Percentiles rank a stretch among this genome's conserved stretches.
Evolutionary conservation across 768 basidiomycete species (phyloP).

Genomic region (Phylloporus arenicola): DNA sequence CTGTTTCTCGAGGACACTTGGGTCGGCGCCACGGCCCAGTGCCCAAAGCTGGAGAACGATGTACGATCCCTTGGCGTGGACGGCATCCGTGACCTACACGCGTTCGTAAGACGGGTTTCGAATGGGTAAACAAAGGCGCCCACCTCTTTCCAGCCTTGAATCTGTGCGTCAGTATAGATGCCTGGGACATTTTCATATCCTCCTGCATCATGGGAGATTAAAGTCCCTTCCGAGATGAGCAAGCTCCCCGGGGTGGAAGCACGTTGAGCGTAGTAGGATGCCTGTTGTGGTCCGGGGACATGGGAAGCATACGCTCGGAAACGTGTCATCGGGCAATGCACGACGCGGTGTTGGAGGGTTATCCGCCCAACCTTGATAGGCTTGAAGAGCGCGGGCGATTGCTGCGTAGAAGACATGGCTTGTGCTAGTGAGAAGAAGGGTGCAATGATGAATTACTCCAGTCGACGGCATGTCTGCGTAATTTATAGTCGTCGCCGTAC

Average conservation of each 20-base stretch:
- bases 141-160: constrained; percentile 44
- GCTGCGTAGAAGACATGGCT: neutral
- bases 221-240: constrained; percentile 52
- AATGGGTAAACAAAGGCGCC: no score
- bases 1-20: constrained; percentile 33
- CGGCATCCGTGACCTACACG: constrained; percentile 46
- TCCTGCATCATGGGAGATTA: constrained; percentile 44
- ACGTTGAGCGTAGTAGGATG: constrained; percentile 47
- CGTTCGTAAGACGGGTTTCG: neutral
- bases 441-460: no score
- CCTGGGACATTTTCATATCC: constrained; percentile 36
- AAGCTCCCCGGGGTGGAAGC: constrained; percentile 38
- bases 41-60: constrained; percentile 37
- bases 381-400: constrained; percentile 34
- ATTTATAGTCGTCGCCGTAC: no score
- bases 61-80: constrained; percentile 40
- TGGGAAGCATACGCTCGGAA: constrained; percentile 33
- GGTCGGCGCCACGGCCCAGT: constrained; percentile 44
- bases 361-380: constrained; percentile 40
- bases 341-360: constrained; percentile 44
- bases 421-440: no score
- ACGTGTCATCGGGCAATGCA: constrained; percentile 52
- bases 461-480: no score
- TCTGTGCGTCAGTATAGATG: constrained; percentile 40
- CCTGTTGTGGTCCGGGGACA: constrained; percentile 33